Evolutionary conservation across 108 stramenopile species (phyloP), one percentile per base, ranked within the genome.

Genomic region (Ochromonas danica): DNA sequence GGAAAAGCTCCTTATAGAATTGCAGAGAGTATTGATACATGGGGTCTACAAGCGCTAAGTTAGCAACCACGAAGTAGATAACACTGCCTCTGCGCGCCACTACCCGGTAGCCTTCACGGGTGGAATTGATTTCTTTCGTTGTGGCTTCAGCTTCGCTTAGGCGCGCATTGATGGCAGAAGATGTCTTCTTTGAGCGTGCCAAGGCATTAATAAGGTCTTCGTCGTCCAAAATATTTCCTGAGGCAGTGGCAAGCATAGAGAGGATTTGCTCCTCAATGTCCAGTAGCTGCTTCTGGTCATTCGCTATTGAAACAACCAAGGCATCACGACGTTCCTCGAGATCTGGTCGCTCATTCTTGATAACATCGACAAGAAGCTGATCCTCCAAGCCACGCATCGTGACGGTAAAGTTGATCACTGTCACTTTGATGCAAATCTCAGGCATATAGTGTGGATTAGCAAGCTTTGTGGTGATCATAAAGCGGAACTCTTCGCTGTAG

Each of bases 11-110:
- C 42, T 83, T 81, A 67, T 87, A 88, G 60, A 81, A 87, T 81
- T 87, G 87, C 57, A 88, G 84, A 39, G 85, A 86, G 81, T 83
- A 88, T 80, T 88, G 87, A 84, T 89, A 89, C 88, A 89, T 89
- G 10, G 87, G 86, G 63, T 89, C 87, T 6, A 89, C 62, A 45
- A 78, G 43, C 67, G 86, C 84, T 38, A 89, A 70, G 10, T 77
- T 65, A 27, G 86, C 87, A 60, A 89, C 84, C 35, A 88, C 85
- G 71, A 89, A 89, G 70, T 89, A 89, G 61, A 89, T 83, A 25
- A 88, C 75, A 28, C 82, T 80, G 2, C 87, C 88, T 17, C 88
- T 62, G 10, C 75, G 84, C 27, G 88, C 88, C 42, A 89, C 88
- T 3, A 88, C 82, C 14, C 88, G 84, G 65, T 89, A 89, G 42